Evolutionary conservation across 2,329 filamentous ascomycete genomes (phyloP).

Genomic region (Pleomassaria siparia): DNA sequence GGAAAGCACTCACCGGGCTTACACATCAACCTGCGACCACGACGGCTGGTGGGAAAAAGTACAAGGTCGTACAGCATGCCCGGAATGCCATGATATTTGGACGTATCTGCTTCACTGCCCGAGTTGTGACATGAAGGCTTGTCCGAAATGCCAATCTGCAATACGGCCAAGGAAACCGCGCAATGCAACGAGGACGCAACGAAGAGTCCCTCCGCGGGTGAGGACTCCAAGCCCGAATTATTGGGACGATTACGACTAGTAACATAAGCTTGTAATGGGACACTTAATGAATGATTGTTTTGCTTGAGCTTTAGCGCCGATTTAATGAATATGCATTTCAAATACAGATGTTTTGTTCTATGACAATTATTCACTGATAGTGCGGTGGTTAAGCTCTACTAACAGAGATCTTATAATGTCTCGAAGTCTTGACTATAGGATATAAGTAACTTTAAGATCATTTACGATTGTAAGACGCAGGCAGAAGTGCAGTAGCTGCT

Average conservation of each 20-base stretch:
- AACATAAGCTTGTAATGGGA: no score
- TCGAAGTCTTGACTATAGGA: no score
- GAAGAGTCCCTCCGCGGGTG: not conserved
- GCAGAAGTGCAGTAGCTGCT: no score
- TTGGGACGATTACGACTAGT: not conserved
- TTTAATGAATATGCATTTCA: no score
- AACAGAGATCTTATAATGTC: no score
- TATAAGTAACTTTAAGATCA: no score
- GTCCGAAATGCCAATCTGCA: constrained; percentile 16
- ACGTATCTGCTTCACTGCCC: constrained; percentile 19
- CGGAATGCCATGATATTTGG: constrained; percentile 16
- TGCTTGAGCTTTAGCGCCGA: no score
- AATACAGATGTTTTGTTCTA: no score
- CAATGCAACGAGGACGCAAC: not conserved
- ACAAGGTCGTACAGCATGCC: constrained; percentile 15
- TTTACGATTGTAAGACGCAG: no score
- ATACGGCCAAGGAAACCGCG: constrained; percentile 16
- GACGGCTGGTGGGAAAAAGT: constrained; percentile 20
- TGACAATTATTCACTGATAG: no score
- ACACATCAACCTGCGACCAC: constrained; percentile 11
- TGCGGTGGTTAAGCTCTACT: no score
- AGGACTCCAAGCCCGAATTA: constrained; percentile 8
- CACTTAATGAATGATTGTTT: no score
- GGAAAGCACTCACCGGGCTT: not conserved
- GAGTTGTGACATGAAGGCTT: constrained; percentile 14